A percentile compares a stretch with the other conserved stretches of the same genome.
phyloP scores from a whole-genome alignment of 2,329 filamentous ascomycete genomes.

The Aspergillus novofumigatus region DNA sequence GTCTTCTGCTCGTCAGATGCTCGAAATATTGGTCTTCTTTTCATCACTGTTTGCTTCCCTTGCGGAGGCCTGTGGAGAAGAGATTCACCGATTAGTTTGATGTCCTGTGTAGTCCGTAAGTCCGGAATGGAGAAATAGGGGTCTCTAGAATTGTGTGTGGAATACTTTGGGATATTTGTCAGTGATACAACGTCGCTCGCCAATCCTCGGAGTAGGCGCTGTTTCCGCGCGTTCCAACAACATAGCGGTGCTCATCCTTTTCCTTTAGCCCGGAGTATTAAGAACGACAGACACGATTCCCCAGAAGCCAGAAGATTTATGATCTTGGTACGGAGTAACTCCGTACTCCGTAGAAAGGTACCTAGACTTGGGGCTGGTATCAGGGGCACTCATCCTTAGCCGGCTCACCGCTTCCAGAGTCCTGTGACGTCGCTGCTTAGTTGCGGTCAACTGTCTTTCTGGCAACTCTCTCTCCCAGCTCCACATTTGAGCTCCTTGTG shows the following conservation, averaged over 20 bases:
- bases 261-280: background rate
- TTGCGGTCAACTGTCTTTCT: background rate
- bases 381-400: background rate
- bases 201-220: no score
- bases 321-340: no score
- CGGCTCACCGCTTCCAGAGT: background rate
- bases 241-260: background rate
- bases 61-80: slow-evolving; percentile 38
- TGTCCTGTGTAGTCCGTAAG: background rate
- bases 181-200: no score
- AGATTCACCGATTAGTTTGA: slow-evolving; percentile 10
- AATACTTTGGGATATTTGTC: no score
- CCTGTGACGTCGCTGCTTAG: background rate
- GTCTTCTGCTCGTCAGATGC: background rate
- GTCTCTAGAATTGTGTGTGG: no score
- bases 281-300: no score
- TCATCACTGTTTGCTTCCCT: slow-evolving; percentile 34
- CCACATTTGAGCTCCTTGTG: background rate
- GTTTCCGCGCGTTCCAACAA: background rate
- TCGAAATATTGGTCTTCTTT: slow-evolving; percentile 30
- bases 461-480: background rate
- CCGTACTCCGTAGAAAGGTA: no score
- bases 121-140: background rate
- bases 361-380: background rate
- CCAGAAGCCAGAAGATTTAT: no score